Percentiles rank a stretch among this genome's conserved stretches.
Conservation (phyloP, 116 monocot genomes). For the Zostera marina region DNA sequence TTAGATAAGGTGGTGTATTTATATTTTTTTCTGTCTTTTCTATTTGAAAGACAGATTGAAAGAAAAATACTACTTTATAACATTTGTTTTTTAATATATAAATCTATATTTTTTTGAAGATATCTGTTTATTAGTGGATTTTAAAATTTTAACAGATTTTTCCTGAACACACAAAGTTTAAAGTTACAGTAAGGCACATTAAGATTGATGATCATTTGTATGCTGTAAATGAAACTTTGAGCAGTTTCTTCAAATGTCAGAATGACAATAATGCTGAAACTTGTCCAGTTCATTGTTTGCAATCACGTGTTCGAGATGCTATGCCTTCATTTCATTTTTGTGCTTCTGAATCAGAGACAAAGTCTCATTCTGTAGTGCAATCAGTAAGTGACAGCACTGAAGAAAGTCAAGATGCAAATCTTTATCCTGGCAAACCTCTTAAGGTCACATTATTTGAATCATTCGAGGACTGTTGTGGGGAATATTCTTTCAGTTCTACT, state of each 20-base stretch:
- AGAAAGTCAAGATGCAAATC: neutral
- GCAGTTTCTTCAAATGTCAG: neutral
- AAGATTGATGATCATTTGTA: constrained; percentile 51
- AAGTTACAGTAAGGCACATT: constrained; percentile 36
- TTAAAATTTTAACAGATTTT: constrained; percentile 46
- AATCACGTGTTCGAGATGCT: constrained; percentile 27
- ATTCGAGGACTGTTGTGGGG: constrained; percentile 39
- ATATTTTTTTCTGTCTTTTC: neutral
- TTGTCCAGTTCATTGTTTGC: constrained; percentile 17
- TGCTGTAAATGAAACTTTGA: constrained; percentile 9
- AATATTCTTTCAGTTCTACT: constrained; percentile 23
- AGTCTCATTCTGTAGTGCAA: constrained; percentile 1
- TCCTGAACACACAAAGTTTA: constrained; percentile 37
- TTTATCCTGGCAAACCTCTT: constrained; percentile 7
- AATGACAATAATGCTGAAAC: neutral
- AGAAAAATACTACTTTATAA: neutral
- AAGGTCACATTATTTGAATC: constrained; percentile 62
- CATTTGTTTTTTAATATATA: neutral
- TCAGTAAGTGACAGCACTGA: constrained; percentile 6
- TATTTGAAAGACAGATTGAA: neutral
- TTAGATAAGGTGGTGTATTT: neutral
- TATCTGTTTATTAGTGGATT: neutral
- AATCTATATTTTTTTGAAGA: neutral
- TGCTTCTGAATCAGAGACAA: neutral
- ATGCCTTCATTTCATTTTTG: constrained; percentile 45